Conservation (phyloP, 495 filamentous ascomycete genomes). For the Hypoxylon subgilvum region DNA sequence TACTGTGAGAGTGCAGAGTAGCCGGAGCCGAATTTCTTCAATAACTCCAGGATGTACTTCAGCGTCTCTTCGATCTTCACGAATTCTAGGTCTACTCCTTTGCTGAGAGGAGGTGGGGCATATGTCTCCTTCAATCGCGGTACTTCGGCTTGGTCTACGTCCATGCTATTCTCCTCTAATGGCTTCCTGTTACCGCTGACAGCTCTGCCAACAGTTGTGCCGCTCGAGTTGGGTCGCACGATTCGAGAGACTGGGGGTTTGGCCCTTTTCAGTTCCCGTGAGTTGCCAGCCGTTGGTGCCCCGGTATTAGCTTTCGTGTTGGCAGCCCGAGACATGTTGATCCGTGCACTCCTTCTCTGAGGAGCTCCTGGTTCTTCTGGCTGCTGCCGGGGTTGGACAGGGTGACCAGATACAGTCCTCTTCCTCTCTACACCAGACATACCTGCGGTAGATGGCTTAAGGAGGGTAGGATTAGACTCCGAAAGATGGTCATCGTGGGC, state of each 20-base stretch:
- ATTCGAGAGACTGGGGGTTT: constrained; percentile 66
- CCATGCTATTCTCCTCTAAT: constrained; percentile 65
- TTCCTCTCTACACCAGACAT: constrained; percentile 66
- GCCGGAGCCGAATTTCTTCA: constrained; percentile 80
- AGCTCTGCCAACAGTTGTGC: constrained; percentile 75
- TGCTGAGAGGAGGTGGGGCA: constrained; percentile 42
- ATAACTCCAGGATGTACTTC: constrained; percentile 76
- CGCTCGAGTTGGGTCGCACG: constrained; percentile 57
- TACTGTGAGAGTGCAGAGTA: constrained; percentile 79
- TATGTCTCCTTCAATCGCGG: constrained; percentile 57
- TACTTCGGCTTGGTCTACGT: constrained; percentile 62
- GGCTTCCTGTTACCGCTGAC: constrained; percentile 86
- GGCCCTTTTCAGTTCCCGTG: constrained; percentile 79
- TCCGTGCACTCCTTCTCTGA: constrained; percentile 77
- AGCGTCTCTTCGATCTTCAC: constrained; percentile 76
- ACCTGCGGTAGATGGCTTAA: constrained; percentile 29
- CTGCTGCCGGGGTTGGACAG: constrained; percentile 64
- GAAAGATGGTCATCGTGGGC: constrained; percentile 39
- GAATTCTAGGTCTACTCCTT: constrained; percentile 54
- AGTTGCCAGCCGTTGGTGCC: constrained; percentile 60
- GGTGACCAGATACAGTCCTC: constrained; percentile 83
- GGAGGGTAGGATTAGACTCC: constrained; percentile 33
- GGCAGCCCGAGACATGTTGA: constrained; percentile 65
- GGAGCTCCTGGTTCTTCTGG: constrained; percentile 71
- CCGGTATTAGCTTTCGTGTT: constrained; percentile 67